Evolutionary conservation across 192 early-diverging fungal genomes (phyloP), one percentile per base, ranked within the genome.

Genomic region (Spizellomyces sp.): DNA sequence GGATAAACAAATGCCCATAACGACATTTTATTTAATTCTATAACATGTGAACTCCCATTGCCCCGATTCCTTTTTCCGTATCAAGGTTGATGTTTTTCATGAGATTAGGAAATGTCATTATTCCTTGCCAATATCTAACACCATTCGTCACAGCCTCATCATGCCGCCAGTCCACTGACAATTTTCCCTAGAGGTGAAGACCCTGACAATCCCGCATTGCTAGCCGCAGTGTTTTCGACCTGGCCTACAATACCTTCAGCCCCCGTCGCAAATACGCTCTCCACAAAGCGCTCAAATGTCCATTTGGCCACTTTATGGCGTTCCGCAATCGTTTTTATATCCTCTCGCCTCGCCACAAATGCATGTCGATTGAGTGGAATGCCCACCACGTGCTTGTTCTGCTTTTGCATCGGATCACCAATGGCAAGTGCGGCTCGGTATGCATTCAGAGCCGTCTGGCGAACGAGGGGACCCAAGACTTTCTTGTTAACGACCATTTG

Each of bases 391-490:
- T 54, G 50, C 42, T 41, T 15, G 7, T 19, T n/a, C 54, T 22
- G 22, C 36, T 61, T 19, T 42, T 70, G 62, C 61, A 56, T 64
- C 17, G 59, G 59, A 9, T 64, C 62, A 4, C 68, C 68, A 15
- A 64, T 54, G 9, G 70, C 70, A 9, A 72, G 45, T 42, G 70
- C 62, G 8, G 70, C 70, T 10, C 74, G 64, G 68, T 85, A 85
- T 1, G 93, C 95, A 70, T 92, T 85, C 44, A 96, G 86, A 5
- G 94, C 94, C 2, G 95, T 95, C 21, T 86, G 78, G 36, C 96
- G 80, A 0, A 95, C 93, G 3, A 96, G 79, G 14, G 87, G 82
- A 1, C 93, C 92, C 12, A 99, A 80, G 0, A 86, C 79, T 12
- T 83, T 79, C 52, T 90, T 84, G 0, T 90, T 90, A 9, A 96